These are phyloP conservation scores for Rhizopus arrhizus DNA, from an alignment of 371 early-diverging fungal species.

Conservation along the genomic window DNA sequence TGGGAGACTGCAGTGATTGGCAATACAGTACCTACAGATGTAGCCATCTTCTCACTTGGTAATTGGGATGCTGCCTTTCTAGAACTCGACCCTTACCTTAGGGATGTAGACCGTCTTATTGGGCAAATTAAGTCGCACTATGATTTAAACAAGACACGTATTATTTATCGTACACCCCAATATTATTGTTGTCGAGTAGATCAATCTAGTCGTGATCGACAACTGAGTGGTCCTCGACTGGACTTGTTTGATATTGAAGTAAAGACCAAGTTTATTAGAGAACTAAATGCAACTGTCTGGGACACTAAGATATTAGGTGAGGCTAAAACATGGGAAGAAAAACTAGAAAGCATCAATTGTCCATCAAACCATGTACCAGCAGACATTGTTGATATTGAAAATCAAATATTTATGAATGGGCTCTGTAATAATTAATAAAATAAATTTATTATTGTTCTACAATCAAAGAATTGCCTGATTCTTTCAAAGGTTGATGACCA, in stretches of 20 bases:
- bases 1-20: constrained; percentile 37
- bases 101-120: constrained; percentile 34
- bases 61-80: constrained; percentile 61
- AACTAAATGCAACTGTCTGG: constrained; percentile 42
- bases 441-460: constrained; percentile 10
- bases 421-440: constrained; percentile 30
- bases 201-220: constrained; percentile 32
- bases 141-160: constrained; percentile 22
- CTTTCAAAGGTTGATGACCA: constrained; percentile 40
- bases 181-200: constrained; percentile 60
- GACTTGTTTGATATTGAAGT: constrained; percentile 43
- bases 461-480: constrained; percentile 37
- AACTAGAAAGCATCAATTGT: constrained; percentile 32
- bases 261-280: constrained; percentile 21
- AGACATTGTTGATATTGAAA: constrained; percentile 53
- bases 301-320: constrained; percentile 45
- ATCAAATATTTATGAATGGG: constrained; percentile 49
- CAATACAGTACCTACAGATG: constrained; percentile 12
- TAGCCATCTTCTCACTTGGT: constrained; percentile 49
- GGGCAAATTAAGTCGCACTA: constrained; percentile 33
- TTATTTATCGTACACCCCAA: constrained; percentile 57
- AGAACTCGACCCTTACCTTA: constrained; percentile 31
- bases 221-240: constrained; percentile 41
- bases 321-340: constrained; percentile 37
- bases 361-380: constrained; percentile 50